Evolutionary conservation across 2,329 filamentous ascomycete genomes (phyloP), one percentile per base, ranked within the genome.

Genomic region (Sclerotinia sclerotiorum): DNA sequence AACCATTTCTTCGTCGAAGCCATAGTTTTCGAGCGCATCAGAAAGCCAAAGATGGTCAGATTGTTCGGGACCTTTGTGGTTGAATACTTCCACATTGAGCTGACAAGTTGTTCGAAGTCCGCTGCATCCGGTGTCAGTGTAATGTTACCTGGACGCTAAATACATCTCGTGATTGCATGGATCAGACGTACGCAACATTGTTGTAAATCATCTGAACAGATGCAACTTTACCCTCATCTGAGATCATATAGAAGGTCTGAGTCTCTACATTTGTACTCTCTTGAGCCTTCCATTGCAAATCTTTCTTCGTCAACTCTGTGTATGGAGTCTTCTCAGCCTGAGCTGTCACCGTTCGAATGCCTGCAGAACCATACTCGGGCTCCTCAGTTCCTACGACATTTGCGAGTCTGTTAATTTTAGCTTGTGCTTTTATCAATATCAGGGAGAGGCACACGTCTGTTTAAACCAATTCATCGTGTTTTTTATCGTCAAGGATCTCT

Each of bases 171-270:
- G 21, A 75, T 54, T 75, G 74, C 73, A 70, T 24, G 21, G 57
- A 62, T 55, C n/a, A 66, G 57, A 60, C 90, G 80, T 88, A 97
- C 94, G 88, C 90, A 79, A 99, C 91, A 81, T 97, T 97, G 83
- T 91, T 97, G 84, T 98, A 97, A 79, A 99, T 97, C 81, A 98
- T 86, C 84, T 99, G 95, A 70, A 87, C 88, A 80, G 97, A 87
- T 66, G 86, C 92, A 72, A 94, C 80, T 72, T 89, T 84, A 62
- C 95, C 95, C 70, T 83, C 87, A 71, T 97, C 92, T 68, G 90
- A 84, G 80, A 89, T 89, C 77, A 97, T 82, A 82, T 99, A 99
- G 82, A 97, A 99, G 71, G 87, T 93, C 83, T 97, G 91, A 39
- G 93, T 97, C 84, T 99, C 95, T 75, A 98, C 95, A 77, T 87